These are phyloP conservation scores for Cryptococcus sp. DNA, from an alignment of 1,284 basidiomycete genomes.

Conservation along the genomic window DNA sequence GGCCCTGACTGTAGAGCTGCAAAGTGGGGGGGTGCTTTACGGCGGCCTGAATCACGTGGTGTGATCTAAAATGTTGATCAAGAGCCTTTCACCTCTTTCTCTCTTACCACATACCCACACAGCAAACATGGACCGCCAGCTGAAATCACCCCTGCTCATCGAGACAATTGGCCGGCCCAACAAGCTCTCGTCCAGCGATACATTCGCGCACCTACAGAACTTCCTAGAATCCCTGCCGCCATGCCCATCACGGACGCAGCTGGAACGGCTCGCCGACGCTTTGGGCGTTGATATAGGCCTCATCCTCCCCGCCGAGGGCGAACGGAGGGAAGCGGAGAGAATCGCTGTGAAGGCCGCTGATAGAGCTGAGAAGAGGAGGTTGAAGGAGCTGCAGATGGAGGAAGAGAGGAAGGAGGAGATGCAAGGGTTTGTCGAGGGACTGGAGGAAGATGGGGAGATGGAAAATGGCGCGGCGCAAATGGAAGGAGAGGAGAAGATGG, in stretches of 20 bases:
- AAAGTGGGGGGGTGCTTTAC: no score
- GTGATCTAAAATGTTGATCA: no score
- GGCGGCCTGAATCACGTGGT: no score
- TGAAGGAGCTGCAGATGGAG: conserved; percentile 26
- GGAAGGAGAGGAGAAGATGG: conserved; percentile 30
- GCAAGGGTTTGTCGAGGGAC: conserved; percentile 20
- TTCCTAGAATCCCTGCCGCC: conserved; percentile 34
- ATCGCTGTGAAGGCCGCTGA: conserved; percentile 27
- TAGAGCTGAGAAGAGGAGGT: conserved; percentile 26
- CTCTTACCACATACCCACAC: not conserved
- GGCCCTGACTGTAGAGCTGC: no score
- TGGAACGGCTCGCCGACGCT: conserved; percentile 50
- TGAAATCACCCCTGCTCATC: conserved; percentile 47
- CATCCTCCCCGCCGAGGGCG: conserved; percentile 40
- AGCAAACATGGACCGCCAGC: conserved; percentile 47
- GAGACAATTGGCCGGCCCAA: conserved; percentile 32
- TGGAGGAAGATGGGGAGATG: conserved; percentile 25
- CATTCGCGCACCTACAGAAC: conserved; percentile 36
- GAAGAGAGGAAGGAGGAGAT: conserved; percentile 29
- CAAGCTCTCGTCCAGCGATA: conserved; percentile 29
- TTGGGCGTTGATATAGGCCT: conserved; percentile 48
- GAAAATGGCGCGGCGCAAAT: conserved; percentile 29
- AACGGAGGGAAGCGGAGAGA: conserved; percentile 37
- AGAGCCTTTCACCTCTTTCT: not conserved
- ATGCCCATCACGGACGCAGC: conserved; percentile 44